Conservation (phyloP, 2,329 filamentous ascomycete genomes). For the Trichoderma polysporum region DNA sequence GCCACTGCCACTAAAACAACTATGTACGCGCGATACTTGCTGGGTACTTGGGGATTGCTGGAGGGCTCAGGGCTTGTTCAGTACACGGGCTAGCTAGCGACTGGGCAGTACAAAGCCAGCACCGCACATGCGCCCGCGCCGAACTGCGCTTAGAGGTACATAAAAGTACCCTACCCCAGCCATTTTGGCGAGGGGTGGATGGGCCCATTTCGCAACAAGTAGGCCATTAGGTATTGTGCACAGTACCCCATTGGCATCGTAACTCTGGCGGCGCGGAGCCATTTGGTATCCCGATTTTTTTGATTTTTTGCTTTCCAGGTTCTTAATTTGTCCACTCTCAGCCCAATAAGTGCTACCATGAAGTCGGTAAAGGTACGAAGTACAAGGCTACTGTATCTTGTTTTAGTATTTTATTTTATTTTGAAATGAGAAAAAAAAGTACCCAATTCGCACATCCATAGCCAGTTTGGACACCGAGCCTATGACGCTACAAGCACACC, state of each 20-base stretch:
- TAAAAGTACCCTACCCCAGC: not conserved
- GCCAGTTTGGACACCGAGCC: constrained; percentile 13
- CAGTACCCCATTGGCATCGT: not conserved
- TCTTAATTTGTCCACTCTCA: not conserved
- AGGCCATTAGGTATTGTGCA: too few relatives aligned
- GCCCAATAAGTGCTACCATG: not conserved
- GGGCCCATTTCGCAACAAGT: not conserved
- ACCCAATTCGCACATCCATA: not conserved
- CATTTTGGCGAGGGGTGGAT: constrained; percentile 9
- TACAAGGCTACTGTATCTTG: not conserved
- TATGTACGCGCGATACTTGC: not conserved
- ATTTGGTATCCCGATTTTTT: not conserved
- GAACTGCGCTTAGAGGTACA: not conserved
- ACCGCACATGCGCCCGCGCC: not conserved
- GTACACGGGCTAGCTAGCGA: constrained; percentile 11
- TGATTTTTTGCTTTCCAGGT: not conserved
- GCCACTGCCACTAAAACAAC: too few relatives aligned
- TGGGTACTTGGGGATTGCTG: not conserved
- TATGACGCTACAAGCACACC: constrained; percentile 11
- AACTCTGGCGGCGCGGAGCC: not conserved
- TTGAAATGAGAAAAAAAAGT: not conserved
- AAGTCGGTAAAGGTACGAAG: not conserved
- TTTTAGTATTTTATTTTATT: not conserved
- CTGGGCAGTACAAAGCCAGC: not conserved
- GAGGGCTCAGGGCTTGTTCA: not conserved